Evolutionary conservation across 2,329 filamentous ascomycete genomes (phyloP), one percentile per base, ranked within the genome.

Genomic region (Colletotrichum phormii): DNA sequence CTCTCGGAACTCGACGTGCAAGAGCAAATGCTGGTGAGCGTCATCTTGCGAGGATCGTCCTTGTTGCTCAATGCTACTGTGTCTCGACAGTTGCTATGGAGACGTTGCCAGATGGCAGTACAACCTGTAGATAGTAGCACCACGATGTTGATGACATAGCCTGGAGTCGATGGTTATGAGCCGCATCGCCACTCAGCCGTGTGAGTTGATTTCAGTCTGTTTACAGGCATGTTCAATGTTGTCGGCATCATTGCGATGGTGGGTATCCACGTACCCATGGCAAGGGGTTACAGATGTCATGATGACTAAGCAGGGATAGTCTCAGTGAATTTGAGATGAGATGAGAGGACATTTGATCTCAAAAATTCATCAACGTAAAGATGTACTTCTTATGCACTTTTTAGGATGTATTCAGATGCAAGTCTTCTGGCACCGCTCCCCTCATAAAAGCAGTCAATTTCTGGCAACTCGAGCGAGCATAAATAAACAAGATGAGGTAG

Each of bases 1-100:
- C 61, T 54, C 46, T 63, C 29, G 46, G 60, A 63, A 63, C 61
- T 63, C n/a, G 61, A 63, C 60, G 13, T 53, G 61, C 61, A 63
- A 53, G 58, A 63, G 29, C 42, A n/a, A 33, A 42, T 54, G 46
- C 35, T 37, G 60, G 29, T 51, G 60, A 31, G 24, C 42, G 46
- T 24, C 42, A 35, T 13, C 46, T 24, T 13, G 46, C 61, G 46
- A 54, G 61, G 61, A 53, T 18, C 26, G 61, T 4, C n/a, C 4
- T 26, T 24, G 31, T 11, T 53, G 8, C 13, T 12, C 22, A 7
- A 5, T 63, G 46, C 35, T 63, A 42, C 51, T 54, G n/a, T 53
- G 29, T 63, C 61, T 63, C 7, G 46, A 63, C 46, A 54, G 61
- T 63, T 53, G 61, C 61, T 26, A 31, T 31, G 46, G 61, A 15